Conservation (phyloP, 768 basidiomycete species). For the Russula earlei region DNA sequence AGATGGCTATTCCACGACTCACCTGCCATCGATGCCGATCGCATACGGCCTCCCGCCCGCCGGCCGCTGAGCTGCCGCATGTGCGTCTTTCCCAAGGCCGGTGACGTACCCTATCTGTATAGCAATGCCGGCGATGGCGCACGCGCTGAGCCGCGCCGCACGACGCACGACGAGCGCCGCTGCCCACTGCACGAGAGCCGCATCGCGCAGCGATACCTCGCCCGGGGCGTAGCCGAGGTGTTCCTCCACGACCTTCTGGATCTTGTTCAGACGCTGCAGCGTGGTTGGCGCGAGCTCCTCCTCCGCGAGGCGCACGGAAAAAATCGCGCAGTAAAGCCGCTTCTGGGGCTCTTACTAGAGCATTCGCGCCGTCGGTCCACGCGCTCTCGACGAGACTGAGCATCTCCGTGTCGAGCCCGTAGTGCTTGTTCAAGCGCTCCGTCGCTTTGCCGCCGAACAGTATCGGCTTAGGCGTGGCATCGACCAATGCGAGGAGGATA, state of each 20-base stretch:
- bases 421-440: slow-evolving; percentile 69
- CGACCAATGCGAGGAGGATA: slow-evolving; percentile 72
- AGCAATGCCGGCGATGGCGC: slow-evolving; percentile 79
- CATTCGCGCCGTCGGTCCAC: slow-evolving; percentile 42
- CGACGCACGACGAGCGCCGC: slow-evolving; percentile 69
- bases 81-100: slow-evolving; percentile 31
- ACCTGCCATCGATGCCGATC: slow-evolving; percentile 94
- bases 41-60: slow-evolving; percentile 44
- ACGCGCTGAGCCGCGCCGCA: slow-evolving; percentile 75
- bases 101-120: slow-evolving; percentile 68
- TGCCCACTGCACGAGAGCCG: slow-evolving; percentile 73
- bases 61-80: slow-evolving; percentile 11
- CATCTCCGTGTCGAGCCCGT: slow-evolving; percentile 91
- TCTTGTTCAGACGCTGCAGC: slow-evolving; percentile 37
- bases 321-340: slow-evolving; percentile 14
- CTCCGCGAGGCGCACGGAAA: neutral
- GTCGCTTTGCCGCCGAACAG: slow-evolving; percentile 80
- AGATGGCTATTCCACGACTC: slow-evolving; percentile 19
- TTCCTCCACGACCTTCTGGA: slow-evolving; percentile 52
- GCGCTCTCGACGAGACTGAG: slow-evolving; percentile 77
- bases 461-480: slow-evolving; percentile 57
- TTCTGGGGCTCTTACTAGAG: neutral
- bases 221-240: slow-evolving; percentile 49
- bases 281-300: slow-evolving; percentile 15
- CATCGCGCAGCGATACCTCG: slow-evolving; percentile 39